phyloP scores from a whole-genome alignment of 1,139 yeast species.

The Candida mesenterica region DNA sequence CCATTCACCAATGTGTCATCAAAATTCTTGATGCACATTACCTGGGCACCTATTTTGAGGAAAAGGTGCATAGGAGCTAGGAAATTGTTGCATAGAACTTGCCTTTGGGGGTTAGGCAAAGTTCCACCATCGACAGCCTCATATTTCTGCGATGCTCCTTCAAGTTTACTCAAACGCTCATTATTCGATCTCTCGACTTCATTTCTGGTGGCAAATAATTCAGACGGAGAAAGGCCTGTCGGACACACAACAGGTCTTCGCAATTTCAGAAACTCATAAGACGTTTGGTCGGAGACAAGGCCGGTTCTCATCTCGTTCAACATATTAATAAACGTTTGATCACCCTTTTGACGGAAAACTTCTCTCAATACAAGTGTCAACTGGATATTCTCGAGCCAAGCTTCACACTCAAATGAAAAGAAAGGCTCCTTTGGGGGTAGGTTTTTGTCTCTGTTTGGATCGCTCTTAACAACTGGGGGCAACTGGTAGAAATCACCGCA shows the following conservation, averaged over 20 bases:
- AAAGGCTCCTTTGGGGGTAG: conserved; percentile 18
- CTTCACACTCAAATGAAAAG: conserved; percentile 75
- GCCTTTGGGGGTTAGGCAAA: conserved; percentile 42
- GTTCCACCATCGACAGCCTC: conserved; percentile 65
- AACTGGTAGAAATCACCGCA: conserved; percentile 92
- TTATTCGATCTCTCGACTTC: conserved; percentile 85
- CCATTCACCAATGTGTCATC: conserved; percentile 92
- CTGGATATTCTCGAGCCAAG: conserved; percentile 69
- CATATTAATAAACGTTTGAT: conserved; percentile 74
- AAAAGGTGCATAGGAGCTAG: conserved; percentile 65
- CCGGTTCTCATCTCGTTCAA: conserved; percentile 87
- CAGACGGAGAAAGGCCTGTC: conserved; percentile 83
- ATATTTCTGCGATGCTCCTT: conserved; percentile 48
- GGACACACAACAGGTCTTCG: conserved; percentile 55
- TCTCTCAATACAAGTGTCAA: conserved; percentile 68
- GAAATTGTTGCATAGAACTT: conserved; percentile 56
- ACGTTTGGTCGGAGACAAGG: conserved; percentile 52
- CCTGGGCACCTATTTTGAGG: conserved; percentile 85
- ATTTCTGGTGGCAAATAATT: conserved; percentile 73
- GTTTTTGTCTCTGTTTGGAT: conserved; percentile 17
- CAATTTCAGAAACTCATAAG: conserved; percentile 52
- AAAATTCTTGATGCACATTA: conserved; percentile 90
- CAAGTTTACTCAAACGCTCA: conserved; percentile 49
- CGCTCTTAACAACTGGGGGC: conserved; percentile 66
- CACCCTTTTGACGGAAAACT: conserved; percentile 92